Conservation (phyloP, 225 moss, liverwort and hornwort species). For the Anthoceros angustus region DNA sequence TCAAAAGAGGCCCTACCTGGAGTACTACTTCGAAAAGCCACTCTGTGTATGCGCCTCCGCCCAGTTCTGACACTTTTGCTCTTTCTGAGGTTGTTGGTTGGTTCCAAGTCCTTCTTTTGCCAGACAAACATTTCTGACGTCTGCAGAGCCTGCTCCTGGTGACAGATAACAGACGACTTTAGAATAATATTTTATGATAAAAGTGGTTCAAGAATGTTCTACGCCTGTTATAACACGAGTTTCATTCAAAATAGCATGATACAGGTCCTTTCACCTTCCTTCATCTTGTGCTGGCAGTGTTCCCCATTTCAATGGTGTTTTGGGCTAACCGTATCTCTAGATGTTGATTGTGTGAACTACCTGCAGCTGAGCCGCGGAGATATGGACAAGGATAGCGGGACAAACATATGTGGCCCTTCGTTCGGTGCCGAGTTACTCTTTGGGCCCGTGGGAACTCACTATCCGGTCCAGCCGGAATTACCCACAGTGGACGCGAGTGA, state of each 20-base stretch:
- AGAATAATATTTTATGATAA: conserved; percentile 37
- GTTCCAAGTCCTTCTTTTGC: conserved; percentile 3
- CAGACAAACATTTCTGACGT: neutral
- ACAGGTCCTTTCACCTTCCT: conserved; percentile 16
- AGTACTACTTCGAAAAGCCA: conserved; percentile 41
- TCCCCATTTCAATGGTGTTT: neutral
- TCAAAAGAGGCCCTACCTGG: conserved; percentile 27
- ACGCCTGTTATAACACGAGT: conserved; percentile 44
- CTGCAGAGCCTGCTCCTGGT: too few relatives aligned
- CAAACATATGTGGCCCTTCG: conserved; percentile 32
- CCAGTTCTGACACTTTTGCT: neutral
- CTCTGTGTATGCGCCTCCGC: conserved; percentile 20
- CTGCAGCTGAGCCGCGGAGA: conserved; percentile 40
- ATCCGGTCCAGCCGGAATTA: conserved; percentile 5
- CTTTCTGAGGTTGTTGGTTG: neutral
- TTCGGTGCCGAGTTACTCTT: conserved; percentile 46
- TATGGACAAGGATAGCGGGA: conserved; percentile 45
- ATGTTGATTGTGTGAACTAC: neutral
- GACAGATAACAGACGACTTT: conserved; percentile 39
- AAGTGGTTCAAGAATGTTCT: conserved; percentile 33
- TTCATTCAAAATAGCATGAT: conserved; percentile 45
- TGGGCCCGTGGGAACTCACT: conserved; percentile 27
- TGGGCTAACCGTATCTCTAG: conserved; percentile 2
- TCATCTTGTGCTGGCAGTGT: neutral
- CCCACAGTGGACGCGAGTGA: neutral